These are phyloP conservation scores for Thelonectria olida DNA, from an alignment of 2,329 filamentous ascomycete species.

Conservation along the genomic window DNA sequence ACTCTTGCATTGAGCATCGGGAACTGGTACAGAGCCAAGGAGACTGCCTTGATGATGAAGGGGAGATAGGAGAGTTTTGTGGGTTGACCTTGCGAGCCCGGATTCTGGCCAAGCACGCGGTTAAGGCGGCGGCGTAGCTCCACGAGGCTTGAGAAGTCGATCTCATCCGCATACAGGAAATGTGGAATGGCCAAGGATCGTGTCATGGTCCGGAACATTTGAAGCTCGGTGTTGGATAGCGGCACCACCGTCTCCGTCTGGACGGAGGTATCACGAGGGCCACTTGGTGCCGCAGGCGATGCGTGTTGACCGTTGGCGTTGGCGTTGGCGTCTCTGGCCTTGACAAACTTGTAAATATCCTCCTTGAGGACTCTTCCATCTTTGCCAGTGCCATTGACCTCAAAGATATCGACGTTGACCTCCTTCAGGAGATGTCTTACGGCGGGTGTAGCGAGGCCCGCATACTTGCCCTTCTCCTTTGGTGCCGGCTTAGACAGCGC, in stretches of 20 bases:
- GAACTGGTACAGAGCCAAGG: conserved; percentile 81
- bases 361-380: conserved; percentile 94
- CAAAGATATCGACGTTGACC: conserved; percentile 77
- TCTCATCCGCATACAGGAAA: conserved; percentile 92
- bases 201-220: conserved; percentile 99
- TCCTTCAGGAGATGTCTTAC: conserved; percentile 90
- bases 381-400: conserved; percentile 85
- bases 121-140: conserved; percentile 80
- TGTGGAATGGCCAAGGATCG: conserved; percentile 90
- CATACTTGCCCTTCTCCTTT: conserved; percentile 68
- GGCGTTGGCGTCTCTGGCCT: conserved; percentile 56
- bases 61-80: conserved; percentile 87
- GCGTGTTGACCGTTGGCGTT: conserved; percentile 21
- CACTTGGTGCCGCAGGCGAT: conserved; percentile 33
- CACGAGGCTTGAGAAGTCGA: conserved; percentile 81
- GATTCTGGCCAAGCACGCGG: conserved; percentile 57
- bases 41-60: conserved; percentile 96
- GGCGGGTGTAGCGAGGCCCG: conserved; percentile 86
- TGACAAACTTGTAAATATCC: conserved; percentile 80
- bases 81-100: conserved; percentile 57
- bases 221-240: conserved; percentile 81
- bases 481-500: conserved; percentile 26
- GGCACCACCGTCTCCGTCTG: conserved; percentile 75
- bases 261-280: conserved; percentile 44
- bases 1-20: conserved; percentile 90